phyloP scores from a whole-genome alignment of 768 basidiomycete species.

The Psilocybe tampanensis region DNA sequence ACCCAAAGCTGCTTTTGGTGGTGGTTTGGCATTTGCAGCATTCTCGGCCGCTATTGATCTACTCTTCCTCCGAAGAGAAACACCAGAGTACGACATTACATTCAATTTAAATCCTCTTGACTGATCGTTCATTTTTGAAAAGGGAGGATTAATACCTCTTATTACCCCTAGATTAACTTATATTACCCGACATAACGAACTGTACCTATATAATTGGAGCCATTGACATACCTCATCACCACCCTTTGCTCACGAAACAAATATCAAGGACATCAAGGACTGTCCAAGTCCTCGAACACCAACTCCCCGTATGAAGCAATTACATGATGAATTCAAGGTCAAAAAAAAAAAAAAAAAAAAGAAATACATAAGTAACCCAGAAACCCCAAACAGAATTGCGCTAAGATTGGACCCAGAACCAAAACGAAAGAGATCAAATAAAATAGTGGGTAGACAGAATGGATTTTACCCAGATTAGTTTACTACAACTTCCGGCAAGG shows the following conservation, averaged over 20 bases:
- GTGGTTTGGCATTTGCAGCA: slow-evolving; percentile 89
- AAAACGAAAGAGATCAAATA: neutral
- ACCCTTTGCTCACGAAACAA: neutral
- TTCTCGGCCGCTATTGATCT: slow-evolving; percentile 92
- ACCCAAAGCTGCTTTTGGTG: slow-evolving; percentile 83
- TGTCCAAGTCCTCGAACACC: neutral
- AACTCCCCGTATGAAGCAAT: no score
- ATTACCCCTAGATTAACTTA: slow-evolving; percentile 24
- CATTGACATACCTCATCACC: slow-evolving; percentile 3
- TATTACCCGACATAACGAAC: slow-evolving; percentile 17
- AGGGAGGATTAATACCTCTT: slow-evolving; percentile 41
- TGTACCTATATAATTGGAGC: slow-evolving; percentile 30
- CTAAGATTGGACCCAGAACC: no score
- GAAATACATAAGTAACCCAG: neutral
- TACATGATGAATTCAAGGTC: neutral
- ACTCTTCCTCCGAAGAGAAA: slow-evolving; percentile 73
- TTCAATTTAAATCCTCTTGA: neutral
- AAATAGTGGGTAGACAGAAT: neutral
- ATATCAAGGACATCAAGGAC: no score
- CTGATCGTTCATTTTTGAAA: slow-evolving; percentile 1
- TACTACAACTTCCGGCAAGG: neutral
- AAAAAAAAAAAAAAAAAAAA: neutral
- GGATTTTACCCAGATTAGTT: neutral
- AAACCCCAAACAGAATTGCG: no score
- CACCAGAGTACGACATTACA: slow-evolving; percentile 54